Percentiles rank a stretch among this genome's conserved stretches.
phyloP scores from a whole-genome alignment of 2,329 filamentous ascomycete species.

The Paraphoma sp. region DNA sequence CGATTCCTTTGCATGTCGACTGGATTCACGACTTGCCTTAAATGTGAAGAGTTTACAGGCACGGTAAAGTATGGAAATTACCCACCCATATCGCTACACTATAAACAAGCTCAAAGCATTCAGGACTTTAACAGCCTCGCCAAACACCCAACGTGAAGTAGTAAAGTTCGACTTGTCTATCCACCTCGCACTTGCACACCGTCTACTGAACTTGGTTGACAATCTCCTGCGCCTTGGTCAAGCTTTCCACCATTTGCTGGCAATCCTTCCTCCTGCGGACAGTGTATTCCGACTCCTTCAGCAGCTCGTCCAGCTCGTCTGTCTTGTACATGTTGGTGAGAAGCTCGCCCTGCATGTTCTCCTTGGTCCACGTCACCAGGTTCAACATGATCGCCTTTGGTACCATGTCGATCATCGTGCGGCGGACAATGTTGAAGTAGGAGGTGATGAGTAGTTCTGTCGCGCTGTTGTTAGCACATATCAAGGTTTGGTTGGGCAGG shows the following conservation, averaged over 20 bases:
- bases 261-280: constrained; percentile 95
- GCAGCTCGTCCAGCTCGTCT: constrained; percentile 86
- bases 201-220: constrained; percentile 72
- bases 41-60: too few species aligned
- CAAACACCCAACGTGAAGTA: constrained; percentile 9
- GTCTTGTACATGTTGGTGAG: constrained; percentile 97
- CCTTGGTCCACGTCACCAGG: constrained; percentile 94
- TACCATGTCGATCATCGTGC: constrained; percentile 99
- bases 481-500: background rate
- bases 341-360: constrained; percentile 97
- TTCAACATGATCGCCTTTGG: constrained; percentile 99
- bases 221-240: constrained; percentile 90
- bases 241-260: constrained; percentile 97
- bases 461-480: constrained; percentile 24
- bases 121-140: background rate
- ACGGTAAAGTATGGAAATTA: too few species aligned
- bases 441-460: constrained; percentile 91
- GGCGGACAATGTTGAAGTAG: constrained; percentile 97
- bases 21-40: too few species aligned
- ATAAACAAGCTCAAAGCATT: background rate
- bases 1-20: too few species aligned
- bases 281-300: constrained; percentile 98
- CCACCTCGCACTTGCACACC: background rate
- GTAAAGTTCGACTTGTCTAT: constrained; percentile 15
- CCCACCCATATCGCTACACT: background rate